Evolutionary conservation across 441 rosid species (phyloP).

Genomic region (Dalechampia spathulata): DNA sequence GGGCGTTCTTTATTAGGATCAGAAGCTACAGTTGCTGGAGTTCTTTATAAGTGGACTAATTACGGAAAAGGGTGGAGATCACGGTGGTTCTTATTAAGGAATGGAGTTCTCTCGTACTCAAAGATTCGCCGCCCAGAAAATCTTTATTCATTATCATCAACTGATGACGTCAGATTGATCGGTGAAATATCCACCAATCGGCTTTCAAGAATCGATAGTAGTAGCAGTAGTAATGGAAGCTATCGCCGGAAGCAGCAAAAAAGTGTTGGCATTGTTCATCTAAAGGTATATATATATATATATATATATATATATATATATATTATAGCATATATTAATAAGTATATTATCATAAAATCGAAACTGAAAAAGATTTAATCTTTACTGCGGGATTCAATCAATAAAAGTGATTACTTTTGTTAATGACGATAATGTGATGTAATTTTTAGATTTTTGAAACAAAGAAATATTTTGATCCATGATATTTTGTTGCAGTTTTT

Average conservation of each 20-base stretch:
- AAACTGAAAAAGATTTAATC: no score
- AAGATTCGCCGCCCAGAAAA: conserved; percentile 71
- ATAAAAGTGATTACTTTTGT: no score
- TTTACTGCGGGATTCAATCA: no score
- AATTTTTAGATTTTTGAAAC: no score
- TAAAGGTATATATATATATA: conserved; percentile 46
- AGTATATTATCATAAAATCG: no score
- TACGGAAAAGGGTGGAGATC: conserved; percentile 99
- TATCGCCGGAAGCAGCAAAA: conserved; percentile 58
- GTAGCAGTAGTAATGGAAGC: conserved; percentile 55
- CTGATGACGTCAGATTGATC: conserved; percentile 66
- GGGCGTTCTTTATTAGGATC: conserved; percentile 27
- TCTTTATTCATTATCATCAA: conserved; percentile 37
- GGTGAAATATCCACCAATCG: conserved; percentile 65
- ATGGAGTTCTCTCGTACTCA: conserved; percentile 77
- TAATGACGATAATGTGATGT: no score
- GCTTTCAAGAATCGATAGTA: conserved; percentile 46
- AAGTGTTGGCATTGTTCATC: conserved; percentile 77
- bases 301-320: no score
- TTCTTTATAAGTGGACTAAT: conserved; percentile 92
- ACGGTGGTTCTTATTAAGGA: conserved; percentile 80
- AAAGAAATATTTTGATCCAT: conserved; percentile 20
- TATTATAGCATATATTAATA: no score
- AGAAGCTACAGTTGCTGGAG: conserved; percentile 70
- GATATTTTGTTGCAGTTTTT: conserved; percentile 11